A percentile compares a stretch with the other conserved stretches of the same genome.
phyloP scores from a whole-genome alignment of 306 rosid genomes.

The Medicago arabica region DNA sequence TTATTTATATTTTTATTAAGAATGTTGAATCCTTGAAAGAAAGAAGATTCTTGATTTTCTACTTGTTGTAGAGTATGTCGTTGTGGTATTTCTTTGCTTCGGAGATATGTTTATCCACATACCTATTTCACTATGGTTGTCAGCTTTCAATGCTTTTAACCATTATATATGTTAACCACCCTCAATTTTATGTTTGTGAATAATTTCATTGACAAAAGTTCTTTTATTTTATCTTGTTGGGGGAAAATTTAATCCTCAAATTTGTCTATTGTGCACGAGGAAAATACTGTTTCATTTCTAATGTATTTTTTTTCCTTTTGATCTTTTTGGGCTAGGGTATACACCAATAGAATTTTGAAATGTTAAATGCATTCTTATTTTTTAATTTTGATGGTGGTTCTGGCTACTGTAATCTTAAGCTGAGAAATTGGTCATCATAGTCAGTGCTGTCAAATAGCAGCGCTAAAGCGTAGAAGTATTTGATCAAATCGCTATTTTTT shows the following conservation, averaged over 20 bases:
- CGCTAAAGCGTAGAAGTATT: not conserved
- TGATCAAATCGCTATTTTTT: not conserved
- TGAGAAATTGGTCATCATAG: slow-evolving; percentile 6
- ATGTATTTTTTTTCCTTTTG: not conserved
- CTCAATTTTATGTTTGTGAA: slow-evolving; percentile 24
- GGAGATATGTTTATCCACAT: not conserved
- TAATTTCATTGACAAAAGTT: slow-evolving; percentile 24
- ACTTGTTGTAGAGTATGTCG: not conserved
- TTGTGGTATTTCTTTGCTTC: slow-evolving; percentile 1
- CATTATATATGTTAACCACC: too few species aligned
- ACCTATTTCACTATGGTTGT: slow-evolving; percentile 1
- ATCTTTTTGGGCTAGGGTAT: slow-evolving; percentile 8
- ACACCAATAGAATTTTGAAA: not conserved
- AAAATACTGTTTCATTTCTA: slow-evolving; percentile 12
- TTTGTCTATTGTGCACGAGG: slow-evolving; percentile 12
- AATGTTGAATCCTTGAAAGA: not conserved
- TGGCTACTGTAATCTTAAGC: not conserved
- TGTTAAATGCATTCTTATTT: not conserved
- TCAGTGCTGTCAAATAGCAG: not conserved
- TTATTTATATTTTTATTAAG: slow-evolving; percentile 26
- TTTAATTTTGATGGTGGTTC: not conserved
- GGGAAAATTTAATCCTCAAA: slow-evolving; percentile 19
- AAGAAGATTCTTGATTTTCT: not conserved
- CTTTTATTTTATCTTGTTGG: not conserved
- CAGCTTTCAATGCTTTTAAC: slow-evolving; percentile 24